These are phyloP conservation scores for Puccinia sorghi DNA, from an alignment of 1,284 basidiomycete genomes.

Conservation along the genomic window DNA sequence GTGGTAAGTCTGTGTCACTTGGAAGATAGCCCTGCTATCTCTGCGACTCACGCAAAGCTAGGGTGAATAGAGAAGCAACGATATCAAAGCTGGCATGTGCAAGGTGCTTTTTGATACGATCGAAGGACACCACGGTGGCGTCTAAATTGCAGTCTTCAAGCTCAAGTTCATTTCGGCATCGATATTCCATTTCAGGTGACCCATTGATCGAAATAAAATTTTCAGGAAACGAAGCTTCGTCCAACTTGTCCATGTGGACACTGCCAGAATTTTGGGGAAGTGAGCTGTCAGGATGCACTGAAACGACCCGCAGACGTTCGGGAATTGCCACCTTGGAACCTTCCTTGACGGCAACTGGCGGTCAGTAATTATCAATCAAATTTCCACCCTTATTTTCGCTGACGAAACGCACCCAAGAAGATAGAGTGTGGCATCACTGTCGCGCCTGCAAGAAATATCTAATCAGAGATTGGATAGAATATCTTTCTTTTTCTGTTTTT, in stretches of 20 bases:
- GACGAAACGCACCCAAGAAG: slow-evolving; percentile 64
- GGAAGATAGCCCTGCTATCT: slow-evolving; percentile 61
- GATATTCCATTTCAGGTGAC: not conserved
- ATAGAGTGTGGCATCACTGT: slow-evolving; percentile 86
- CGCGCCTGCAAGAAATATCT: slow-evolving; percentile 62
- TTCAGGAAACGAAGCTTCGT: not conserved
- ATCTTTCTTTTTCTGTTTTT: not conserved
- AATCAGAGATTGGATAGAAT: too few species aligned
- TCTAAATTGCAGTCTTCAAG: not conserved
- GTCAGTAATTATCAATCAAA: not conserved
- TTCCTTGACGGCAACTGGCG: not conserved
- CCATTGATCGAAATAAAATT: slow-evolving; percentile 1
- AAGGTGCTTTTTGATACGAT: slow-evolving; percentile 51
- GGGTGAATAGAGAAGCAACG: slow-evolving; percentile 56
- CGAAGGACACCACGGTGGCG: slow-evolving; percentile 5
- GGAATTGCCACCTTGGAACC: slow-evolving; percentile 44
- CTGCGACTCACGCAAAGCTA: slow-evolving; percentile 52
- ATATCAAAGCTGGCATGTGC: slow-evolving; percentile 58
- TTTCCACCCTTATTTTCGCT: not conserved
- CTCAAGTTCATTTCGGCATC: not conserved
- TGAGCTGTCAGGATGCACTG: not conserved
- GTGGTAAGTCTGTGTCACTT: not conserved
- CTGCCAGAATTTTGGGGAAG: not conserved
- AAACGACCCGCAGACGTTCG: slow-evolving; percentile 17
- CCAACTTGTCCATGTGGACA: not conserved